A percentile compares a stretch with the other conserved stretches of the same genome.
phyloP scores from a whole-genome alignment of 257 asterid species.

The Nicotiana tabacum region DNA sequence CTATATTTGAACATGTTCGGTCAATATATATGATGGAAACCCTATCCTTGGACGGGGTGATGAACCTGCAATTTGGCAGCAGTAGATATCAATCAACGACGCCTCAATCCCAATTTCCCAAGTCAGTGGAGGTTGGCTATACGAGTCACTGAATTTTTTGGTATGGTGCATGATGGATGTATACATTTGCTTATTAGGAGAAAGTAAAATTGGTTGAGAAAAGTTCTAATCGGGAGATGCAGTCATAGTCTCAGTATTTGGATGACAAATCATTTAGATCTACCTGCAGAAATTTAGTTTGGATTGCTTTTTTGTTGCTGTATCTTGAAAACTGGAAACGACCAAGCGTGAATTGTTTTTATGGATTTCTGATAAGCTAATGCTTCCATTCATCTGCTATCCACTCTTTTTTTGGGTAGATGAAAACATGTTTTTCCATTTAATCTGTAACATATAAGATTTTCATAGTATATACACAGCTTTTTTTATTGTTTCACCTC shows the following conservation, averaged over 20 bases:
- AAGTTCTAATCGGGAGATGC: background rate
- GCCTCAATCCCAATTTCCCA: background rate
- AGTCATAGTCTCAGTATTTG: background rate
- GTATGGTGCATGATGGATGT: too few species aligned
- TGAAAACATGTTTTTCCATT: too few species aligned
- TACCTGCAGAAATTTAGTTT: background rate
- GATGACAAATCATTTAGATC: background rate
- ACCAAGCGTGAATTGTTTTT: background rate
- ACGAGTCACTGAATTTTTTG: too few species aligned
- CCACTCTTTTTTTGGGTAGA: background rate
- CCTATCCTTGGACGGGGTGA: conserved; percentile 13
- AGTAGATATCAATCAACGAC: background rate
- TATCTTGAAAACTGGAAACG: background rate
- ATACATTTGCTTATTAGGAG: background rate
- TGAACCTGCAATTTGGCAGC: background rate
- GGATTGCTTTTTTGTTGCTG: background rate
- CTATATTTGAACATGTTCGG: background rate
- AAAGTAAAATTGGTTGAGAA: background rate
- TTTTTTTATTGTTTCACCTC: background rate
- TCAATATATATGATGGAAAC: conserved; percentile 6
- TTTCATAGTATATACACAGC: background rate
- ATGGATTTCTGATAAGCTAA: background rate
- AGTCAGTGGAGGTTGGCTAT: background rate
- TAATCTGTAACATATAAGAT: too few species aligned
- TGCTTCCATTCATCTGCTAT: background rate